Conservation (phyloP, 1,139 yeast genomes). For the Zygoascus sp. region DNA sequence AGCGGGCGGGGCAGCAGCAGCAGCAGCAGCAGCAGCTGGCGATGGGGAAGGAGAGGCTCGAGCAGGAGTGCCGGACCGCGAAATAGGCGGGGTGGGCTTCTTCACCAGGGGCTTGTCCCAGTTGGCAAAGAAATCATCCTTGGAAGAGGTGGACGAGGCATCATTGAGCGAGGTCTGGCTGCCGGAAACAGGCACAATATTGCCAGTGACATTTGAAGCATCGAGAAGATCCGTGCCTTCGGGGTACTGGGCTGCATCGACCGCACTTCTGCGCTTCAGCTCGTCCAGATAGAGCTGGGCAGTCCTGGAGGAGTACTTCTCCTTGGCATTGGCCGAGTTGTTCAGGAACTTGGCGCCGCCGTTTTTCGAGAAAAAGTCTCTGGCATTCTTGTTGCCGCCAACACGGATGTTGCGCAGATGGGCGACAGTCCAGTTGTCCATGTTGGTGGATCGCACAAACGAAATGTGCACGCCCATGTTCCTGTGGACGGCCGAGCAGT, state of each 20-base stretch:
- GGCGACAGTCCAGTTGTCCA: constrained; percentile 89
- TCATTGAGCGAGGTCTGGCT: constrained; percentile 19
- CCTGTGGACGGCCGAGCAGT: constrained; percentile 95
- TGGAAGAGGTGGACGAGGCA: constrained; percentile 35
- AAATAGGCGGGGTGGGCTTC: constrained; percentile 50
- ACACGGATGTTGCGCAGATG: constrained; percentile 86
- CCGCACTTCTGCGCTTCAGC: constrained; percentile 59
- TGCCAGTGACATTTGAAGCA: constrained; percentile 54
- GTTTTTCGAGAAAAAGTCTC: constrained; percentile 74
- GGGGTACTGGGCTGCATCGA: constrained; percentile 68
- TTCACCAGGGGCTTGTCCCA: constrained; percentile 73
- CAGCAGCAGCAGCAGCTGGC: constrained; percentile 20
- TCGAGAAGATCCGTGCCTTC: constrained; percentile 35
- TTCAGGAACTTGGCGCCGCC: constrained; percentile 72
- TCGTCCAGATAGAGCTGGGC: constrained; percentile 79
- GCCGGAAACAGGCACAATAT: constrained; percentile 54
- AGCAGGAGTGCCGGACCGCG: constrained; percentile 42
- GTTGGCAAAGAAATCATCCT: constrained; percentile 84
- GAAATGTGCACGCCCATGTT: constrained; percentile 95
- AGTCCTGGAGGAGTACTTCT: constrained; percentile 74
- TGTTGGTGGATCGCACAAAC: constrained; percentile 85
- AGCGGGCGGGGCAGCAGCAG: too few species aligned
- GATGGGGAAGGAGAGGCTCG: constrained; percentile 20
- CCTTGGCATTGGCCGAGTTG: constrained; percentile 57
- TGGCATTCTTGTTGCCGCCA: constrained; percentile 87